Conservation (phyloP, 148 eudicot genomes). For the Rhododendron vialii region DNA sequence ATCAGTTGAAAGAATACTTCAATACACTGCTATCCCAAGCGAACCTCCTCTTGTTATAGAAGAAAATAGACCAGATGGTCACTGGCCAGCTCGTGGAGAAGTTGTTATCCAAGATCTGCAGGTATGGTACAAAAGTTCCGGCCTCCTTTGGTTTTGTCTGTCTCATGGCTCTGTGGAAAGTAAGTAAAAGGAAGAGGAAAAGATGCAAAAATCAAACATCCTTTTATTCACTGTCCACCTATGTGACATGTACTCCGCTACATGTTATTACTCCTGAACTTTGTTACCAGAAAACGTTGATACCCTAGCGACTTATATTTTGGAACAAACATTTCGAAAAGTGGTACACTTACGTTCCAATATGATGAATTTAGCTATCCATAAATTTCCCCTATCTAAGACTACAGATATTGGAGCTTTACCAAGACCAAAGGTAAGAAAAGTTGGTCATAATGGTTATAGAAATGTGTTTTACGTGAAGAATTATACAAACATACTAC, state of each 20-base stretch:
- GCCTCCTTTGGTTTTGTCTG: background rate
- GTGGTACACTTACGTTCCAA: no score
- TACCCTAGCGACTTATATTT: no score
- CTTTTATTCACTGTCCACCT: background rate
- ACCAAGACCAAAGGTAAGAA: no score
- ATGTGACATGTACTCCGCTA: background rate
- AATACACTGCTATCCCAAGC: slow-evolving; percentile 40
- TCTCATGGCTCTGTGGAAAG: background rate
- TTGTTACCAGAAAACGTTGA: no score
- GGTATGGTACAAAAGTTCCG: slow-evolving; percentile 20
- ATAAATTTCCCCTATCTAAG: no score
- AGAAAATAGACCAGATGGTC: slow-evolving; percentile 31
- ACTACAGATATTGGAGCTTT: no score
- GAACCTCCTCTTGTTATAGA: slow-evolving; percentile 55
- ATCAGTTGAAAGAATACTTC: slow-evolving; percentile 64
- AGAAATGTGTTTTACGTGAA: no score
- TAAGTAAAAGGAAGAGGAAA: background rate
- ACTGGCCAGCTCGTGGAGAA: slow-evolving; percentile 56
- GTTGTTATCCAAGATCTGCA: slow-evolving; percentile 37
- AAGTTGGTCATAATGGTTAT: no score
- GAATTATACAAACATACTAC: no score
- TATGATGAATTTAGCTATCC: no score
- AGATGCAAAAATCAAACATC: background rate
- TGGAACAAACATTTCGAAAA: no score
- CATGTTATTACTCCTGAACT: background rate